These are phyloP conservation scores for Hanseniaspora vineae DNA, from an alignment of 805 yeast genomes.

Conservation along the genomic window DNA sequence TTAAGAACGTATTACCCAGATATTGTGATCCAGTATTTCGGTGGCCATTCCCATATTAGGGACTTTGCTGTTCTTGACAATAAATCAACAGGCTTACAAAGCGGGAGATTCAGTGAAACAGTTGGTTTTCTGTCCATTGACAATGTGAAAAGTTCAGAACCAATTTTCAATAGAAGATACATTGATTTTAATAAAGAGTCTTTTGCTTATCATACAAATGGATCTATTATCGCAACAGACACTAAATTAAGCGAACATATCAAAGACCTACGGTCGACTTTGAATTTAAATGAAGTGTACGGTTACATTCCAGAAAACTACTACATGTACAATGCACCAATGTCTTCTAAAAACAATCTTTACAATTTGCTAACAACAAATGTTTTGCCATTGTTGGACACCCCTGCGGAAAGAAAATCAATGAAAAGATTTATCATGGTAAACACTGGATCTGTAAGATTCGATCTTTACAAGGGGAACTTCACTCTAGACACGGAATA, in stretches of 20 bases:
- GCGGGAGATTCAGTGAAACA: conserved; percentile 89
- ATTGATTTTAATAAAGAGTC: conserved; percentile 72
- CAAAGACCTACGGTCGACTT: conserved; percentile 27
- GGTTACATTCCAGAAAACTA: conserved; percentile 62
- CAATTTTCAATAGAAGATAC: conserved; percentile 46
- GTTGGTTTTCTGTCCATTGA: conserved; percentile 70
- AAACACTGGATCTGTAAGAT: conserved; percentile 82
- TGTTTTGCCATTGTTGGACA: conserved; percentile 37
- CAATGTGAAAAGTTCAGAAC: conserved; percentile 10
- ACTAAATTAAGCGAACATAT: conserved; percentile 29
- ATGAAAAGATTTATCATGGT: conserved; percentile 44
- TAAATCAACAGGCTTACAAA: conserved; percentile 66
- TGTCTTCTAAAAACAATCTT: conserved; percentile 43
- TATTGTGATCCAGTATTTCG: conserved; percentile 68
- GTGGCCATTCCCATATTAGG: conserved; percentile 89
- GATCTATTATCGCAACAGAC: conserved; percentile 5
- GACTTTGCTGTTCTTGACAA: conserved; percentile 65
- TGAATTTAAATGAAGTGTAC: conserved; percentile 40
- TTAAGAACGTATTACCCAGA: conserved; percentile 50
- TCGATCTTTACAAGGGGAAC: conserved; percentile 74
- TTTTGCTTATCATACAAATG: conserved; percentile 47
- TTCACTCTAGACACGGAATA: conserved; percentile 70
- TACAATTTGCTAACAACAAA: conserved; percentile 44
- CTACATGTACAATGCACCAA: conserved; percentile 54
- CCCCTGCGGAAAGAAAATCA: conserved; percentile 12